phyloP scores from a whole-genome alignment of 768 basidiomycete species.

The Rubroboletus satanas region DNA sequence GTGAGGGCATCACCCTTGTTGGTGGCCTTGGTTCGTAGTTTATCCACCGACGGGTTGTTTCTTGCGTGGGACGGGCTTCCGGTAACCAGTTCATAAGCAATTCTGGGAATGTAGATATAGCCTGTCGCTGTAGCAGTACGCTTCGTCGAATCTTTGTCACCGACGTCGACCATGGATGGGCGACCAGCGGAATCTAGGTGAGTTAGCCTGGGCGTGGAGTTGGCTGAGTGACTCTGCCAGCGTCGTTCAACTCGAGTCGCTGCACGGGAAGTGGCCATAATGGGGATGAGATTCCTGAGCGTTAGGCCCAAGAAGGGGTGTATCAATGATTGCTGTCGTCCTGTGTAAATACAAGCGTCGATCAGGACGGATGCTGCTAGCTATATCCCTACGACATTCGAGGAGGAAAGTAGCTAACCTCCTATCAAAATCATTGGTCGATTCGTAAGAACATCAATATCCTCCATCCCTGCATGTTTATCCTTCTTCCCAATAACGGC shows the following conservation, averaged over 20 bases:
- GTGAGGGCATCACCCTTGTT: slow-evolving; percentile 69
- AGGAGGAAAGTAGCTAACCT: slow-evolving; percentile 62
- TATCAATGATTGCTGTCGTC: slow-evolving; percentile 4
- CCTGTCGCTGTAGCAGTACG: slow-evolving; percentile 76
- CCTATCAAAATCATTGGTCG: slow-evolving; percentile 92
- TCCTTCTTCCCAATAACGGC: slow-evolving; percentile 71
- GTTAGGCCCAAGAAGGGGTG: not conserved
- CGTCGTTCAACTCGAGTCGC: slow-evolving; percentile 17
- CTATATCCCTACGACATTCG: slow-evolving; percentile 15
- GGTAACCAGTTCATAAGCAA: slow-evolving; percentile 64
- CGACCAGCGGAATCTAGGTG: slow-evolving; percentile 71
- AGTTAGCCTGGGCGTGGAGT: slow-evolving; percentile 40
- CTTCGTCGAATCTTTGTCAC: slow-evolving; percentile 54
- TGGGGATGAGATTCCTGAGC: not conserved
- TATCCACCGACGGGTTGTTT: slow-evolving; percentile 20
- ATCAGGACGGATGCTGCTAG: slow-evolving; percentile 23
- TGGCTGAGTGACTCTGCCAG: slow-evolving; percentile 18
- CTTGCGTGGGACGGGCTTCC: slow-evolving; percentile 11
- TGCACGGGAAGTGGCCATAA: not conserved
- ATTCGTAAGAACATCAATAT: slow-evolving; percentile 71
- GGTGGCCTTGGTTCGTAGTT: slow-evolving; percentile 47
- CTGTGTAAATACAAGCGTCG: slow-evolving; percentile 21
- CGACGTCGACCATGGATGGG: slow-evolving; percentile 82
- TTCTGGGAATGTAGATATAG: slow-evolving; percentile 59
- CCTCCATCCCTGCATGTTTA: slow-evolving; percentile 82